phyloP scores from a whole-genome alignment of 2,329 filamentous ascomycete species.

The Zymoseptoria pseudotritici region DNA sequence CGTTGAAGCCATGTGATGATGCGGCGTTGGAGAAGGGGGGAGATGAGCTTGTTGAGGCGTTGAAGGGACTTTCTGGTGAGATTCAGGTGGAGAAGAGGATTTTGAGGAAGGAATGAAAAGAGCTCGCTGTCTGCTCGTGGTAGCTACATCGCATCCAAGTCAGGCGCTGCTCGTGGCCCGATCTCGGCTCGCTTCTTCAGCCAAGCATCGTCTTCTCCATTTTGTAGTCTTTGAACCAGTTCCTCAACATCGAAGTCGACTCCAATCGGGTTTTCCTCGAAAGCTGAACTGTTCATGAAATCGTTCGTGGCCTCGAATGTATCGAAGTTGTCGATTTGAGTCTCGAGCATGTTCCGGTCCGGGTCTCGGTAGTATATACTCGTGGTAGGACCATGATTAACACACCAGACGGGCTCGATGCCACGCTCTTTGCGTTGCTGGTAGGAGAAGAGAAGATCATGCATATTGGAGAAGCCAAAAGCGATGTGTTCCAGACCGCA shows the following conservation, averaged over 20 bases:
- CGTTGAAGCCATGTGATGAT: conserved; percentile 21
- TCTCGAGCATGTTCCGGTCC: conserved; percentile 16
- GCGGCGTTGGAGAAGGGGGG: conserved; percentile 22
- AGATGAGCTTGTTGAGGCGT: conserved; percentile 20
- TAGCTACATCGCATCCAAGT: neutral
- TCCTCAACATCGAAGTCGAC: conserved; percentile 1
- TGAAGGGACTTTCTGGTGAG: conserved; percentile 15
- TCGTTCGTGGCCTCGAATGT: conserved; percentile 28
- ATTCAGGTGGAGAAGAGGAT: conserved; percentile 8
- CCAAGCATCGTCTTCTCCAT: neutral
- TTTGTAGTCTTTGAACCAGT: conserved; percentile 1
- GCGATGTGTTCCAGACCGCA: conserved; percentile 22
- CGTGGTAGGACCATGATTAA: conserved; percentile 18
- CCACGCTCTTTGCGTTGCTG: conserved; percentile 14
- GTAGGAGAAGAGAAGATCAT: conserved; percentile 13
- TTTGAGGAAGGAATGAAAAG: neutral
- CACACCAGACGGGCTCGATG: conserved; percentile 16
- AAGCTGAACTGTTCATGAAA: conserved; percentile 32
- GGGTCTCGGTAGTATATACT: conserved; percentile 20
- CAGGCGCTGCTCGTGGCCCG: neutral
- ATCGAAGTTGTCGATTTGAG: conserved; percentile 17
- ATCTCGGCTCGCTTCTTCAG: conserved; percentile 2
- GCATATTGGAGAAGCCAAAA: conserved; percentile 14
- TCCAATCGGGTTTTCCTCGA: conserved; percentile 1
- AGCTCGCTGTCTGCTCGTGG: neutral